Evolutionary conservation across 2,329 filamentous ascomycete genomes (phyloP), one percentile per base, ranked within the genome.

Genomic region (Nothopassalora personata): DNA sequence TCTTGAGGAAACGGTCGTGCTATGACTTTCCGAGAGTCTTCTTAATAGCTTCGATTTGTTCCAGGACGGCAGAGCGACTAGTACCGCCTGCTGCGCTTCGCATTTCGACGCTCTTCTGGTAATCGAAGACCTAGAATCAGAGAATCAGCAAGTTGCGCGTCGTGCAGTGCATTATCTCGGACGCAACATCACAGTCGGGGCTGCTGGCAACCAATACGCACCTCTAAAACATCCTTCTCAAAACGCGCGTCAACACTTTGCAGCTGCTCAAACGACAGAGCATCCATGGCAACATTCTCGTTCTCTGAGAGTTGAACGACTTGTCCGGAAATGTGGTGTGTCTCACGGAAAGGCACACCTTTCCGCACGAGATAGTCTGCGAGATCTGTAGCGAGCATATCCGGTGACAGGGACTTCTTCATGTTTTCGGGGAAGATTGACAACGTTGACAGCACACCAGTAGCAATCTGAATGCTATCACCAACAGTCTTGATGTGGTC

Each of bases 391-490:
- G 90, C 90, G 2, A 96, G 83, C 89, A 96, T 94, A 71, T 90
- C 88, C 8, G 88, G 88, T 7, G 90, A 87, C 10, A 96, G 80
- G 0, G 90, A 87, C 18, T 87, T 88, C 61, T 79, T 77, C 91
- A 96, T 96, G 76, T 86, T 87, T 63, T 89, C 85, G 0, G 88
- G 84, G 68, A 84, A 80, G 62, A 88, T 81, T 5, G 78, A 83
- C 10, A 95, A 78, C 0, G 90, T 95, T 1, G 85, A 84, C 4
- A 96, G 79, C 5, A 95, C 87, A 56, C 91, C 89, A 27, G 88
- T 89, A 30, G 89, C 89, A 67, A 96, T 96, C 73, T 88, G 85
- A 56, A 95, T 82, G 70, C 88, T 91, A 78, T 95, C 88, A 58
- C 82, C 83, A 62, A 94, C 81, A 5, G 90, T 93, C 81, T 91